Percentiles rank a stretch among this genome's conserved stretches.
Evolutionary conservation across 1,284 basidiomycete species (phyloP).

Genomic region (Ustilago lituana): DNA sequence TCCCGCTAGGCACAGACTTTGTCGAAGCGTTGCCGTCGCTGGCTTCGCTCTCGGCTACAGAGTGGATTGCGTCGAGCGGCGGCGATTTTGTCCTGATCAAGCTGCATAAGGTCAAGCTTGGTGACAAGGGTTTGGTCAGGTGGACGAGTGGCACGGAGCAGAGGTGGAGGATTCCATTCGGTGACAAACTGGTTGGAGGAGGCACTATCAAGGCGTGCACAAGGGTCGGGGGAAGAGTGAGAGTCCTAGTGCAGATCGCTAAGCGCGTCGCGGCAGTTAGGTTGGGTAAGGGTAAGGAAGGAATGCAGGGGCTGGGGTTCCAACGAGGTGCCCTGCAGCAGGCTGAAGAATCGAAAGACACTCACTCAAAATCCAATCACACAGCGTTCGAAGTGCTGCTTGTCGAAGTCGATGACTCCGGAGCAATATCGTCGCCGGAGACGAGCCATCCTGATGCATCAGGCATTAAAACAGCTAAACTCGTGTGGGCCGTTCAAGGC

Average conservation of each 20-base stretch:
- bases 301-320: conserved; percentile 31
- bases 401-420: conserved; percentile 10
- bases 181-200: not conserved
- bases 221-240: conserved; percentile 2
- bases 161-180: not conserved
- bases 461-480: not conserved
- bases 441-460: not conserved
- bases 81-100: not conserved
- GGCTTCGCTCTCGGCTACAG: conserved; percentile 18
- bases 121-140: not conserved
- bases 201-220: conserved; percentile 22
- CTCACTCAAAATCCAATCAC: not conserved
- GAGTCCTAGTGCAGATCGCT: conserved; percentile 18
- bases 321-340: not conserved
- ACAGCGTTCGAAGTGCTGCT: conserved; percentile 38
- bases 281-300: not conserved
- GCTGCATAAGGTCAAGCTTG: conserved; percentile 15
- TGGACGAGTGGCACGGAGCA: conserved; percentile 9
- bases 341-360: not conserved
- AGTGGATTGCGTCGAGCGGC: conserved; percentile 25
- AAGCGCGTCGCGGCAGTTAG: not conserved
- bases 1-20: not conserved
- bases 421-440: not conserved
- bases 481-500: conserved; percentile 30
- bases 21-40: conserved; percentile 18